Base-by-base conservation (phyloP, 306 rosid genomes). In the Mimosa pudica region DNA sequence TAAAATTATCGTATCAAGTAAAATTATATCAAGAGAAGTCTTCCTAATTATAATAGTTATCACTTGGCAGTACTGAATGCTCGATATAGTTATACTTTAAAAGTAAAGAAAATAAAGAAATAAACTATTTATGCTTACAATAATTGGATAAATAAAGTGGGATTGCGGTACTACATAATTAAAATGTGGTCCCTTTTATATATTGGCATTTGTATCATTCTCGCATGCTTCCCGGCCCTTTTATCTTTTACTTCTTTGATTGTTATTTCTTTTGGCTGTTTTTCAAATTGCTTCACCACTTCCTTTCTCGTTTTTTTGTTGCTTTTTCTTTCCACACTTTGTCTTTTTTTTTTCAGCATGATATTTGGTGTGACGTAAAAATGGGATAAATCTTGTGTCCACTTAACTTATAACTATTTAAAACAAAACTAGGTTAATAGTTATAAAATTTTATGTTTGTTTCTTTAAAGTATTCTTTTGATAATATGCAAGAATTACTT, bases 191-290 rank as follows among this genome's bases (percentile, higher is more conserved):
- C 63, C 63, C 49, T 4, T n/a, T 1, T 68, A 42, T 67, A 9
- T 42, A 41, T 18, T 0, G 72, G 8, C 32, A n/a, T 68, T 30
- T 68, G 73, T 42, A 70, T 70, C 41, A 70, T 70, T 70, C 41
- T 20, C 57, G 74, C 74, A 46, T 70, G 74, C 57, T 13, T 61
- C 38, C 30, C 30, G 30, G 30, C 30, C 11, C 74, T 51, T 51
- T 70, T 70, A 52, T 52, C 58, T 52, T 52, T 52, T 52, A 16
- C 58, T 14, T 16, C 8, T 16, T 52, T 69, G 55, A 44, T 69
- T 69, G 13, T 13, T 20, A 10, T 69, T 69, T 69, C 3, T 42
- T 41, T 67, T 5, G 72, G 6, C 1, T 8, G 0, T 17, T 10
- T 62, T 62, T 60, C 36, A 60, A 20, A 52, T 35, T 9, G 64